Evolutionary conservation across 192 early-diverging fungal genomes (phyloP).

Genomic region (Rhizophagus prolifer): DNA sequence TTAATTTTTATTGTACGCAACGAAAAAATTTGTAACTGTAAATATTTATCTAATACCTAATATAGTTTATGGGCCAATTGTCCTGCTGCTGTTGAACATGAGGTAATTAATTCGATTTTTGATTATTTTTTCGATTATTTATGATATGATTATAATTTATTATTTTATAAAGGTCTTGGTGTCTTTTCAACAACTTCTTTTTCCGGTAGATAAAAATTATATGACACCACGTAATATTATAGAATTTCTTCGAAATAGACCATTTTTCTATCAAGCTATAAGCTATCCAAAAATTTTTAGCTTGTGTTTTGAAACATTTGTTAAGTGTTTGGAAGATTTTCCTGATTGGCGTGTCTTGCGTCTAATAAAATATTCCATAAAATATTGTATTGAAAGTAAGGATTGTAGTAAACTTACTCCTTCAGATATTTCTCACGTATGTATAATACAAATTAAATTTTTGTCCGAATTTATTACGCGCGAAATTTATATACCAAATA

Average conservation of each 20-base stretch:
- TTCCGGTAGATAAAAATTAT: conserved; percentile 16
- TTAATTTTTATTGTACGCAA: neutral
- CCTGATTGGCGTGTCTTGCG: conserved; percentile 26
- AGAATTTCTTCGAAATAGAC: neutral
- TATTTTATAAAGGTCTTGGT: conserved; percentile 5
- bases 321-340: neutral
- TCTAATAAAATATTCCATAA: neutral
- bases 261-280: neutral
- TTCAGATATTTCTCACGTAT: neutral
- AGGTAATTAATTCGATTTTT: neutral
- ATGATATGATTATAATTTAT: neutral
- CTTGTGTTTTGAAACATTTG: conserved; percentile 5
- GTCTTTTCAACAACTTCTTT: conserved; percentile 15
- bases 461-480: too few species aligned
- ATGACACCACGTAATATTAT: conserved; percentile 7
- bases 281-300: neutral
- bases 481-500: neutral
- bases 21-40: neutral
- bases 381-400: neutral
- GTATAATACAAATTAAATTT: neutral
- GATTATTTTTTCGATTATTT: neutral
- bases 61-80: conserved; percentile 6
- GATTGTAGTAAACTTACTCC: neutral
- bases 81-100: conserved; percentile 11
- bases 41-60: neutral